Percentiles rank a stretch among this genome's conserved stretches.
Conservation (phyloP, 2,329 filamentous ascomycete genomes). For the Talaromyces sp. region DNA sequence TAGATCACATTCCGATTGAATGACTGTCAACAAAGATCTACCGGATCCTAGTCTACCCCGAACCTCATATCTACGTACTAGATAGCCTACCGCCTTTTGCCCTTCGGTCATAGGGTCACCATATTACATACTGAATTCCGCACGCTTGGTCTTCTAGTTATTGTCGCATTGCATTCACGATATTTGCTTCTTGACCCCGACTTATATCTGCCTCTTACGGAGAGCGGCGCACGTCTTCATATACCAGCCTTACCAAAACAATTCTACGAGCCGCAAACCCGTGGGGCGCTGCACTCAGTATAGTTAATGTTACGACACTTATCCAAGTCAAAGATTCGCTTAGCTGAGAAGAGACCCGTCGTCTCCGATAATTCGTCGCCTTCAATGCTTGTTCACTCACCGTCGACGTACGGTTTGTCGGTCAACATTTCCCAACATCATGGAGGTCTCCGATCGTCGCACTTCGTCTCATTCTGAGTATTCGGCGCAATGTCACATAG, state of each 20-base stretch:
- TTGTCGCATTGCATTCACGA: background rate
- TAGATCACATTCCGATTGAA: conserved; percentile 16
- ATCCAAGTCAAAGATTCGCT: background rate
- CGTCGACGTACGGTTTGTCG: conserved; percentile 9
- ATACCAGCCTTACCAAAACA: background rate
- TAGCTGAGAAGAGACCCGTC: background rate
- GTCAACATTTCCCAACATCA: conserved; percentile 4
- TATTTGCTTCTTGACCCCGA: background rate
- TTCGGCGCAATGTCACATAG: background rate
- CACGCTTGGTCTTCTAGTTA: background rate
- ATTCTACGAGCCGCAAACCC: background rate
- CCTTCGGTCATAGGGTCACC: conserved; percentile 2
- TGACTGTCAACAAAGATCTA: conserved; percentile 12
- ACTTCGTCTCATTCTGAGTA: background rate
- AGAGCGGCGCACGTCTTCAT: background rate
- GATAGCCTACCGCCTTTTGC: background rate
- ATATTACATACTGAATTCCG: conserved; percentile 2
- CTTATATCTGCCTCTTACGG: background rate
- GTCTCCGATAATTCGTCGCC: conserved; percentile 7
- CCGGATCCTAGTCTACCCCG: conserved; percentile 3
- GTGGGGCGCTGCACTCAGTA: background rate
- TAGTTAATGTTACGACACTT: conserved; percentile 8
- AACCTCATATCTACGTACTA: conserved; percentile 3
- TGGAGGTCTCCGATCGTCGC: conserved; percentile 5
- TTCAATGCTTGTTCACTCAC: conserved; percentile 9